Conservation (phyloP, 768 basidiomycete species). For the Xanthoconium purpureum region DNA sequence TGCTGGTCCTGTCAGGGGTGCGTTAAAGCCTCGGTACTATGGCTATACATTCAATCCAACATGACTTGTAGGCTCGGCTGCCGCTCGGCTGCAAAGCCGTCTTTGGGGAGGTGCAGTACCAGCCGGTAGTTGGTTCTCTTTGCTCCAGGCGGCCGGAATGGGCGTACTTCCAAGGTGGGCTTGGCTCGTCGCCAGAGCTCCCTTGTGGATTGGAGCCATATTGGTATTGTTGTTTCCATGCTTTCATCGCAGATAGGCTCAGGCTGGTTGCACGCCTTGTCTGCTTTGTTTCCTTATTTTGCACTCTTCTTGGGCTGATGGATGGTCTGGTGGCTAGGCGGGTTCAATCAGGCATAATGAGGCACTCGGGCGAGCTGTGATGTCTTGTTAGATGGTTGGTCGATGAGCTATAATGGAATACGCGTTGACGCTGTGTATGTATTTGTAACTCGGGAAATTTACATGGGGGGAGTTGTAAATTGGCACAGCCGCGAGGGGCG, state of each 20-base stretch:
- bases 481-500: too few relatives aligned
- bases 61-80: slow-evolving; percentile 10
- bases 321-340: too few relatives aligned
- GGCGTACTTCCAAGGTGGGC: slow-evolving; percentile 7
- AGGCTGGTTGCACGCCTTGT: too few relatives aligned
- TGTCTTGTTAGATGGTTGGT: too few relatives aligned
- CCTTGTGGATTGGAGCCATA: background rate
- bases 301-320: too few relatives aligned
- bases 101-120: background rate
- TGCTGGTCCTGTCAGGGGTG: slow-evolving; percentile 1
- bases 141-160: slow-evolving; percentile 15
- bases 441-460: too few relatives aligned
- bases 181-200: background rate
- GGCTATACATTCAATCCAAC: background rate
- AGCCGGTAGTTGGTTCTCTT: background rate
- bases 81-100: slow-evolving; percentile 2
- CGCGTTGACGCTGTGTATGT: too few relatives aligned
- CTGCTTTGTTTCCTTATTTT: too few relatives aligned
- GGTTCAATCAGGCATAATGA: too few relatives aligned
- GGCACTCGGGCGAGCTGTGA: too few relatives aligned
- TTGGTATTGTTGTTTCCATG: background rate
- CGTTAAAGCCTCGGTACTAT: background rate
- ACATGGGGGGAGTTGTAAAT: too few relatives aligned
- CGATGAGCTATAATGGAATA: too few relatives aligned
- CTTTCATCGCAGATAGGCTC: background rate